Evolutionary conservation across 805 yeast species (phyloP).

Genomic region (Kregervanrija delftensis): DNA sequence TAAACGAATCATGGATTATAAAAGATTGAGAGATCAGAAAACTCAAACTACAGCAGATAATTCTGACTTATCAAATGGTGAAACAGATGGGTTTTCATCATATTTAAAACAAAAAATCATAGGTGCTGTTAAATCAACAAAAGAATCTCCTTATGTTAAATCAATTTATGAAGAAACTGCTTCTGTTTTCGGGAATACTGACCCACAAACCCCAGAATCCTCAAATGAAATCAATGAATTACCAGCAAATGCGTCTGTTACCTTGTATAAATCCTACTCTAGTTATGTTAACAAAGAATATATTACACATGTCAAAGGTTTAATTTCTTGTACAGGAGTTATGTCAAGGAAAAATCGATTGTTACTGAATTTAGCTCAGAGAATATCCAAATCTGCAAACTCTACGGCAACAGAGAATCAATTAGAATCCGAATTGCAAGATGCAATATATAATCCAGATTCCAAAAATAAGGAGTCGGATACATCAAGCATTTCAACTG

Average conservation of each 20-base stretch:
- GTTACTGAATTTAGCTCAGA: conserved; percentile 61
- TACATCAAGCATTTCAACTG: conserved; percentile 18
- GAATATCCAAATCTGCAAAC: conserved; percentile 41
- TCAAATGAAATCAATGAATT: conserved; percentile 18
- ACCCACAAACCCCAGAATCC: background rate
- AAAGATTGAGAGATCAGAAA: background rate
- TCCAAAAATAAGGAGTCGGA: conserved; percentile 4
- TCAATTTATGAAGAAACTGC: conserved; percentile 28
- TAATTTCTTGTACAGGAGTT: conserved; percentile 62
- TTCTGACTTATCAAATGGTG: background rate
- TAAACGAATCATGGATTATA: conserved; percentile 5
- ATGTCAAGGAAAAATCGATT: conserved; percentile 66
- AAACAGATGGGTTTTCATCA: conserved; percentile 15
- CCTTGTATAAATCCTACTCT: conserved; percentile 53
- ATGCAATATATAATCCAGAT: conserved; percentile 25
- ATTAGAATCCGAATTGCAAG: conserved; percentile 32
- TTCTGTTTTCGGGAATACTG: conserved; percentile 12
- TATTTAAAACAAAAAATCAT: conserved; percentile 34
- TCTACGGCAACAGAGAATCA: conserved; percentile 24
- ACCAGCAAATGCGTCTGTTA: conserved; percentile 55
- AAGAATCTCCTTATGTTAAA: conserved; percentile 44
- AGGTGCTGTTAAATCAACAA: conserved; percentile 43
- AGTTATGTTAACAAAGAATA: conserved; percentile 31
- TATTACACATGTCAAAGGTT: conserved; percentile 64
- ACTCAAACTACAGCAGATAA: background rate